Conservation (phyloP, 2,329 filamentous ascomycete species). For the Fusarium setosum region DNA sequence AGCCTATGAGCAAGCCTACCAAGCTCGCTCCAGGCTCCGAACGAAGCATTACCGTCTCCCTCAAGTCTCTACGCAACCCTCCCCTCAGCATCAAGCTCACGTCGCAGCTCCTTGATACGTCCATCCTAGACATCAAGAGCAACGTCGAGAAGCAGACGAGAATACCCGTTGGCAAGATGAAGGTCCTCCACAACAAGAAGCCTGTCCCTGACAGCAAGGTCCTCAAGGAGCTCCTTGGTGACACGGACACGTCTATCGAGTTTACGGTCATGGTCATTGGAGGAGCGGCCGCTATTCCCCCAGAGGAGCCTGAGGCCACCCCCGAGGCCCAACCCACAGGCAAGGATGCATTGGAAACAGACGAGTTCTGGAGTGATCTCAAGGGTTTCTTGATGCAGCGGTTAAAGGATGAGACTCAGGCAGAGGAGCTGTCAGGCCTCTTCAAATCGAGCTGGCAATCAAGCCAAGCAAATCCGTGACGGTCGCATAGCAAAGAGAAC, state of each 20-base stretch:
- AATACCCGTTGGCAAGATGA: slow-evolving; percentile 81
- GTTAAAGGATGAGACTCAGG: slow-evolving; percentile 76
- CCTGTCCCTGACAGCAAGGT: slow-evolving; percentile 83
- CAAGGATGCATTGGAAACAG: slow-evolving; percentile 72
- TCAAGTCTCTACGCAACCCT: slow-evolving; percentile 84
- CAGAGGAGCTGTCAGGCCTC: slow-evolving; percentile 70
- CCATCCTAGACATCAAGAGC: slow-evolving; percentile 82
- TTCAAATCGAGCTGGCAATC: slow-evolving; percentile 80
- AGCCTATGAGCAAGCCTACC: slow-evolving; percentile 62
- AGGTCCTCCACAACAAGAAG: slow-evolving; percentile 88
- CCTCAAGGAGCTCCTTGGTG: slow-evolving; percentile 76
- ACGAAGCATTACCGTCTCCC: slow-evolving; percentile 66
- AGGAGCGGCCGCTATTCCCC: slow-evolving; percentile 64
- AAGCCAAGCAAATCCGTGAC: slow-evolving; percentile 48
- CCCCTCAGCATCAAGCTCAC: slow-evolving; percentile 75
- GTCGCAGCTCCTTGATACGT: slow-evolving; percentile 73
- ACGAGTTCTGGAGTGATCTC: slow-evolving; percentile 89
- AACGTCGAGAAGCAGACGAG: slow-evolving; percentile 72
- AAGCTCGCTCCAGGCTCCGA: slow-evolving; percentile 64
- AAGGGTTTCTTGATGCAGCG: slow-evolving; percentile 83
- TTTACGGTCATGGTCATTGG: slow-evolving; percentile 91
- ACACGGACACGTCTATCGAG: slow-evolving; percentile 67
- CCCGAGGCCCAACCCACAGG: slow-evolving; percentile 51
- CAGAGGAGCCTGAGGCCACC: slow-evolving; percentile 51
- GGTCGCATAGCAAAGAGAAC: slow-evolving; percentile 4